Conservation (phyloP, 2,329 filamentous ascomycete species). For the Beauveria sp. region DNA sequence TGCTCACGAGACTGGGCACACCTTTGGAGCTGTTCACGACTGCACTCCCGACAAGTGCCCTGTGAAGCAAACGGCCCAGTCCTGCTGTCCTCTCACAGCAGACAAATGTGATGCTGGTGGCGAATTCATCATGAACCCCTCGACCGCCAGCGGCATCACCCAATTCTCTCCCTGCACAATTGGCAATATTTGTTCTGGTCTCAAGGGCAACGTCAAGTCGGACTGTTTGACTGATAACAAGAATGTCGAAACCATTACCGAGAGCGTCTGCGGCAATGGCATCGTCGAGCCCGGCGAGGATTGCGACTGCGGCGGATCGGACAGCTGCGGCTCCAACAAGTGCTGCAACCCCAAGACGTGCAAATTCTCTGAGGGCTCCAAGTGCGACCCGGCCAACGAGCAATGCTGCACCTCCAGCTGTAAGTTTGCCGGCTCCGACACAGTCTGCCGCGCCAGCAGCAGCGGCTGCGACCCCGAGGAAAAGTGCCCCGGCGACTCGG, state of each 20-base stretch:
- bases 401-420: conserved; percentile 68
- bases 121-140: conserved; percentile 95
- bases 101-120: conserved; percentile 65
- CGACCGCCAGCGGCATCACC: conserved; percentile 63
- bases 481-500: conserved; percentile 64
- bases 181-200: conserved; percentile 87
- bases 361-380: conserved; percentile 66
- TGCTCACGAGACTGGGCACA: conserved; percentile 89
- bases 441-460: conserved; percentile 72
- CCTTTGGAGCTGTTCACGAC: conserved; percentile 93
- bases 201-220: conserved; percentile 70
- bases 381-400: conserved; percentile 76
- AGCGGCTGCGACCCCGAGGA: conserved; percentile 82
- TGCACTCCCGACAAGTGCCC: conserved; percentile 68
- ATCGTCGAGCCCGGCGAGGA: conserved; percentile 93
- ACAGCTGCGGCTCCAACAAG: conserved; percentile 62
- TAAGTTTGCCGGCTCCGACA: conserved; percentile 57
- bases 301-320: conserved; percentile 82
- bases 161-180: conserved; percentile 82
- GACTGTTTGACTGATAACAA: conserved; percentile 79
- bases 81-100: conserved; percentile 72
- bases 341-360: conserved; percentile 87
- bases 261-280: conserved; percentile 87
- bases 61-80: conserved; percentile 41
- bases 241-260: conserved; percentile 71